Evolutionary conservation across 257 asterid species (phyloP), one percentile per base, ranked within the genome.

Genomic region (Haberlea rhodopensis): DNA sequence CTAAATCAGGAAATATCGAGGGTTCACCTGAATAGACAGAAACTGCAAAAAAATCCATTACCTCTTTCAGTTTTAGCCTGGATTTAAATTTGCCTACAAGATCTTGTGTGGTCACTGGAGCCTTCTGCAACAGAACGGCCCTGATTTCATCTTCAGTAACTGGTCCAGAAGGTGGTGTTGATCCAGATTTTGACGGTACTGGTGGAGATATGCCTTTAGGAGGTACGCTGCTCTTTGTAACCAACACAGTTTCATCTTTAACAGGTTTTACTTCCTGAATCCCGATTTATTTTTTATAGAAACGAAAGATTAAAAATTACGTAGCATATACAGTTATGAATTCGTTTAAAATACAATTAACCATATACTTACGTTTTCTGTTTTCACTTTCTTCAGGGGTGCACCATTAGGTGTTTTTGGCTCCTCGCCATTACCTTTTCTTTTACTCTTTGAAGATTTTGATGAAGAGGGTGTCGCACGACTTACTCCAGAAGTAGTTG

Each of bases 91-190:
- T 89, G 71, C 85, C 86, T 54, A 94, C 96, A 51, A 94, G 97
- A 73, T 89, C 97, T 79, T 87, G 92, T 15, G 98, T 89, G 20
- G 98, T 92, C 62, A 92, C 88, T 43, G 80, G 87, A 45, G 76
- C 77, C 71, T 72, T 84, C 75, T 82, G 95, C 75, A 78, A 27
- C 21, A 91, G 66, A 34, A 92, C 94, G 45, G 85, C 91, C 79
- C 88, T 83, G 53, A 92, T 94, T 79, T 94, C 99, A 0, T 87
- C 97, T 79, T 83, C 97, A 15, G 96, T 80, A 67, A 88, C 96
- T 7, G 96, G 94, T 63, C 94, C 97, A 55, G 91, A 28, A 28
- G 91, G 54, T 8, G 79, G 73, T 20, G 81, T 73, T 19, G 89
- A n/a, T 31, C 70, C 84, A 46, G 81, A 31, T 73, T 73, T 81